A percentile compares a stretch with the other conserved stretches of the same genome.
Conservation (phyloP, 139 green algal species). For the Micractinium sp. region DNA sequence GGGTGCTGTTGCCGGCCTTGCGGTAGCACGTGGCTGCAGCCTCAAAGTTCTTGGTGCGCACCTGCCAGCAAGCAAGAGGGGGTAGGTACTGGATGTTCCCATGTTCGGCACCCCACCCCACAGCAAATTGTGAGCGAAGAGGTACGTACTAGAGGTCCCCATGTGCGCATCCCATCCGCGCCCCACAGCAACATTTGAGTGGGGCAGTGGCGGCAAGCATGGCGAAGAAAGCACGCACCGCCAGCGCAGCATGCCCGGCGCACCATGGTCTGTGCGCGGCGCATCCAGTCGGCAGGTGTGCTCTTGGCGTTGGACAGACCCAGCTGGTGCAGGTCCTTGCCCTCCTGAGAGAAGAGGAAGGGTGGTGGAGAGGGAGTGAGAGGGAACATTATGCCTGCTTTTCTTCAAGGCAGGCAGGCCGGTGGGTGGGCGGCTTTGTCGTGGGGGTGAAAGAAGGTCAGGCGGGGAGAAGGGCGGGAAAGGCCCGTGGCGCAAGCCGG, state of each 20-base stretch:
- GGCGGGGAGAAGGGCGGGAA: not conserved
- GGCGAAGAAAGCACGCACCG: not conserved
- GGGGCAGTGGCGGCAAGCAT: not conserved
- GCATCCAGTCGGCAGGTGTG: conserved; percentile 47
- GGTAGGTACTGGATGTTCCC: no score
- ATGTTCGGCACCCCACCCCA: no score
- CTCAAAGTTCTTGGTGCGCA: conserved; percentile 15
- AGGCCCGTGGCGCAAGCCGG: no score
- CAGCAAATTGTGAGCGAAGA: no score
- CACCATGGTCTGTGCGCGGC: conserved; percentile 15
- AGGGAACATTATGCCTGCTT: no score
- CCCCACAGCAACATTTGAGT: no score
- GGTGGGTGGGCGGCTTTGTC: not conserved
- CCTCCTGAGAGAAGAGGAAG: conserved; percentile 31
- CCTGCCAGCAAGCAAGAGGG: not conserved
- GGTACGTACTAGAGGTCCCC: no score
- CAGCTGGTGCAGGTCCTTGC: conserved; percentile 42
- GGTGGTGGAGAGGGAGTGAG: not conserved
- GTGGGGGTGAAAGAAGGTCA: not conserved
- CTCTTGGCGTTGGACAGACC: conserved; percentile 38
- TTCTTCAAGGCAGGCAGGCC: not conserved
- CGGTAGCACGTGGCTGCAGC: conserved; percentile 28
- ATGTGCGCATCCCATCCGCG: no score
- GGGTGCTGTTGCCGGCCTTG: conserved; percentile 22
- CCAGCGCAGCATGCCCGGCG: not conserved